Conservation (phyloP, 1,284 basidiomycete species). For the Leccinum fallax region DNA sequence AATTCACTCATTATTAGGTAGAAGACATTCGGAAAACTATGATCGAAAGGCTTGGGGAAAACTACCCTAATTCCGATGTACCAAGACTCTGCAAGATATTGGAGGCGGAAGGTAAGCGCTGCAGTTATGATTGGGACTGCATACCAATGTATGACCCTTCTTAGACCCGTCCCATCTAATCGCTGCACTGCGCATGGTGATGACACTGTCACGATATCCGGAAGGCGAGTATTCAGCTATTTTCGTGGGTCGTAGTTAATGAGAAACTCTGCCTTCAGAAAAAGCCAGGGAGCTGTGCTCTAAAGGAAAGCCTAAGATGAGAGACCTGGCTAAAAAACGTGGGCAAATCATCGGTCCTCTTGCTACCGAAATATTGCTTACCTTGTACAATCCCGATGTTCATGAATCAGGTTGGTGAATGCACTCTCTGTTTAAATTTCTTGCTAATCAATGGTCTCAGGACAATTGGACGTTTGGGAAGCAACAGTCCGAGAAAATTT, state of each 20-base stretch:
- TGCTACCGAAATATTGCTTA: conserved; percentile 22
- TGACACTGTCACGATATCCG: conserved; percentile 18
- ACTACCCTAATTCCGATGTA: background rate
- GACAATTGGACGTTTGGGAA: conserved; percentile 5
- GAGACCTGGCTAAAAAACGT: conserved; percentile 16
- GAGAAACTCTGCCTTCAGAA: background rate
- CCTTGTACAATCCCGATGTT: conserved; percentile 8
- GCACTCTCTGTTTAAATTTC: background rate
- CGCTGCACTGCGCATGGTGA: conserved; percentile 21
- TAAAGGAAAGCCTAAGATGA: conserved; percentile 9
- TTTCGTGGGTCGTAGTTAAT: background rate
- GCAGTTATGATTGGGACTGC: background rate
- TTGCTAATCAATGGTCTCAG: conserved; percentile 3
- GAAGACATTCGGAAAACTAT: conserved; percentile 10
- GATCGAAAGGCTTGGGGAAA: conserved; percentile 12
- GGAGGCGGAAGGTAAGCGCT: conserved; percentile 9
- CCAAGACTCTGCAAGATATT: conserved; percentile 24
- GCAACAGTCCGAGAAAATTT: conserved; percentile 20
- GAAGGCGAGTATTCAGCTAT: conserved; percentile 8
- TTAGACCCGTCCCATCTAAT: conserved; percentile 14
- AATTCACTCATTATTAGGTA: conserved; percentile 5
- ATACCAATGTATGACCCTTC: background rate
- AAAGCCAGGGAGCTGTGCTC: conserved; percentile 10
- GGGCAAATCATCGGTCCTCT: conserved; percentile 19
- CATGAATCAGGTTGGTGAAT: background rate